Evolutionary conservation across 225 moss, liverwort and hornwort species (phyloP).

Genomic region (Polytrichum formosum): DNA sequence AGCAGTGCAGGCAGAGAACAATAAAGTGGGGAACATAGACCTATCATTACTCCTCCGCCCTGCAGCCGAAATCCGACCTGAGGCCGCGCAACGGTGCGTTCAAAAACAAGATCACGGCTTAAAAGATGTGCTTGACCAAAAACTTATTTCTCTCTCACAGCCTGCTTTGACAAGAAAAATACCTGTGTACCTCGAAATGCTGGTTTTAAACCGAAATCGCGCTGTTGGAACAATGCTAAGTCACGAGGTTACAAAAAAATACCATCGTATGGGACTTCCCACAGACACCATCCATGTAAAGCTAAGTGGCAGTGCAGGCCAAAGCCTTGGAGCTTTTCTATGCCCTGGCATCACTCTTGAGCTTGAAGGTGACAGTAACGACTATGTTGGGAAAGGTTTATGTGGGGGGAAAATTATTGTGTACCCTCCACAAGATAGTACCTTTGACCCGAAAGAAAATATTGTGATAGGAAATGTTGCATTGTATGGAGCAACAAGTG

Average conservation of each 20-base stretch:
- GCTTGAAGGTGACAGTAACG: conserved; percentile 89
- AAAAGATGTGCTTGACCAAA: conserved; percentile 53
- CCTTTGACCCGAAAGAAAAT: conserved; percentile 82
- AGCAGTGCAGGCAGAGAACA: conserved; percentile 46
- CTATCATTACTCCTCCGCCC: conserved; percentile 77
- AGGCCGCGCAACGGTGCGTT: conserved; percentile 59
- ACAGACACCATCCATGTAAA: conserved; percentile 66
- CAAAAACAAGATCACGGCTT: conserved; percentile 74
- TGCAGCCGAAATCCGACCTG: conserved; percentile 59
- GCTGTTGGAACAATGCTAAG: conserved; percentile 89
- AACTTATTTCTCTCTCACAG: conserved; percentile 63
- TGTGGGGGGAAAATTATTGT: conserved; percentile 74
- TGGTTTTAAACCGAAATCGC: conserved; percentile 66
- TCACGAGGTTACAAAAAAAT: conserved; percentile 76
- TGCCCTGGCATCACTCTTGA: conserved; percentile 74
- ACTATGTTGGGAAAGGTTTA: conserved; percentile 81
- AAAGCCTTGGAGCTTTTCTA: conserved; percentile 73
- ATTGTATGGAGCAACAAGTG: conserved; percentile 80
- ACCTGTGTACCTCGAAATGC: conserved; percentile 69
- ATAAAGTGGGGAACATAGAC: conserved; percentile 67
- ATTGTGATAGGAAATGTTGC: conserved; percentile 87
- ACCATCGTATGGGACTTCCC: conserved; percentile 33
- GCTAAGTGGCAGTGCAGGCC: conserved; percentile 72
- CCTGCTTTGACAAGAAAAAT: conserved; percentile 58
- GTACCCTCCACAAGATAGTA: conserved; percentile 66